A percentile compares a stretch with the other conserved stretches of the same genome.
phyloP scores from a whole-genome alignment of 179 eudicot species.

The Vitellaria paradoxa region DNA sequence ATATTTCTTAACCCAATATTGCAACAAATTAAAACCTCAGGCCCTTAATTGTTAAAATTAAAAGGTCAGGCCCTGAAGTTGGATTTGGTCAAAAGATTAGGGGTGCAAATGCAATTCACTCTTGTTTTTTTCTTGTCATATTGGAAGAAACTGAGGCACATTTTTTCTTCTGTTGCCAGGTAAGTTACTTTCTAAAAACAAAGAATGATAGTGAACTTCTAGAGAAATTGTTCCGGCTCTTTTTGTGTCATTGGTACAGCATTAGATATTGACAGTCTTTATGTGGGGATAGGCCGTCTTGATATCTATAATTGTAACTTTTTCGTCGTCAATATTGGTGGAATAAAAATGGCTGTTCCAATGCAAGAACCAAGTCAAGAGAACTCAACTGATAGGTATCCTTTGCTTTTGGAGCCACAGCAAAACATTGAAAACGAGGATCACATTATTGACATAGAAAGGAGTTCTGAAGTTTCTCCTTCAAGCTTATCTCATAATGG shows the following conservation, averaged over 20 bases:
- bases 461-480: slow-evolving; percentile 44
- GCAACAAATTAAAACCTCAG: no score
- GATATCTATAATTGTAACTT: not conserved
- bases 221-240: slow-evolving; percentile 1
- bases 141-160: not conserved
- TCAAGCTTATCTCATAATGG: slow-evolving; percentile 33
- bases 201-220: not conserved
- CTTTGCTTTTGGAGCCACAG: slow-evolving; percentile 62
- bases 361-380: slow-evolving; percentile 45
- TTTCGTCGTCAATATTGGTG: slow-evolving; percentile 8
- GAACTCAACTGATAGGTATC: slow-evolving; percentile 51
- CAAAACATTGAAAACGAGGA: slow-evolving; percentile 32
- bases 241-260: not conserved
- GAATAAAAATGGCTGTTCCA: slow-evolving; percentile 44
- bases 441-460: slow-evolving; percentile 62
- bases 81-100: no score
- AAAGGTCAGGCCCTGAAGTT: no score
- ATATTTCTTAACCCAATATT: no score
- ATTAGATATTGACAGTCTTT: slow-evolving; percentile 1
- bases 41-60: no score
- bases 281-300: not conserved
- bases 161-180: not conserved
- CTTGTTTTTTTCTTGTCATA: not conserved
- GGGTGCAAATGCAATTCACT: no score
- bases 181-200: not conserved